Evolutionary conservation across 768 basidiomycete genomes (phyloP).

Genomic region (Suillus occidentalis): DNA sequence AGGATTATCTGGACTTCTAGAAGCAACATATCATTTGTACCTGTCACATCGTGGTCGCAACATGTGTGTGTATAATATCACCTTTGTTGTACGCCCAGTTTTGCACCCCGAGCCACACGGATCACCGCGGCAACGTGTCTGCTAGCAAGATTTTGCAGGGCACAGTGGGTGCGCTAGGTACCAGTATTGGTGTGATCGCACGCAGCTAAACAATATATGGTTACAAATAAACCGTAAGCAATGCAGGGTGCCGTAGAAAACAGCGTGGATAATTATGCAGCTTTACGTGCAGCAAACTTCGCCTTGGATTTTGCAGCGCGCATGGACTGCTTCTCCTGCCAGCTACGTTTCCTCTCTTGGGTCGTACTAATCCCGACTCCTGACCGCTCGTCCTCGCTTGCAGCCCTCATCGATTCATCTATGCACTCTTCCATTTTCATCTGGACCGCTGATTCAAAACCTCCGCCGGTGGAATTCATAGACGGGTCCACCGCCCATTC

Average conservation of each 20-base stretch:
- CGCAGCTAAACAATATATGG: neutral
- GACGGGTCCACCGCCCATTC: constrained; percentile 52
- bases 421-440: constrained; percentile 72
- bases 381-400: constrained; percentile 49
- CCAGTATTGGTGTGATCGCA: neutral
- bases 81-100: neutral
- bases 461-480: constrained; percentile 17
- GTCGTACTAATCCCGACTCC: constrained; percentile 66
- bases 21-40: neutral
- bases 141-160: neutral
- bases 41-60: neutral
- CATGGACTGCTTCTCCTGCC: constrained; percentile 41
- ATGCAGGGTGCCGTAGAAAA: neutral
- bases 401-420: constrained; percentile 46
- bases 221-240: neutral
- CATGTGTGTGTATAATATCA: neutral
- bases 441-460: constrained; percentile 44
- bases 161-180: neutral
- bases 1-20: constrained; percentile 59
- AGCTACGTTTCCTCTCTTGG: constrained; percentile 62
- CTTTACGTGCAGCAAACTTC: constrained; percentile 27
- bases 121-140: constrained; percentile 4
- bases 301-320: constrained; percentile 36
- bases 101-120: neutral
- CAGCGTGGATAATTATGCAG: neutral